Base-by-base conservation (phyloP, 2,329 filamentous ascomycete genomes). In the Colletotrichum theobromicola region DNA sequence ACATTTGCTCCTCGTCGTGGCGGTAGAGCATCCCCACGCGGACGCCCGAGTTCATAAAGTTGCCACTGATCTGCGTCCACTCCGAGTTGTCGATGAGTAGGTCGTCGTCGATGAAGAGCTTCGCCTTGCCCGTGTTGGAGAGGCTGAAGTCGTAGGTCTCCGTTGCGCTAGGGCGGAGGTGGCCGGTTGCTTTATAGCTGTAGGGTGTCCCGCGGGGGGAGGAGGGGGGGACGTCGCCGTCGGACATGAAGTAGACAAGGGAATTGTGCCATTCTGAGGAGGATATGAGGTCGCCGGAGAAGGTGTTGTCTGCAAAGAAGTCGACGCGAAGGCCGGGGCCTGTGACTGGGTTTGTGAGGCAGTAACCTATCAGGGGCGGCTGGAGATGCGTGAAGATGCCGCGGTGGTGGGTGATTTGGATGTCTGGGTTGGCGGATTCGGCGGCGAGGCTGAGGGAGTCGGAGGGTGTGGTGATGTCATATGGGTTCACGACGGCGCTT, bases 21-120 rank as follows among this genome's bases (percentile, higher is more conserved):
- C 30, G 18, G 46, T 46, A 46, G 13, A 58, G 12, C 32, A 76
- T 30, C 7, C 77, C 77, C 5, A 77, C 74, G 4, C 77, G 76
- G 9, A 78, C 63, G 21, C 77, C 78, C 1, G 77, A 77, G 67
- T 77, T 76, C 70, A 77, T 77, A 35, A 77, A 77, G 5, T 73
- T 76, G 37, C 70, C 86, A 32, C 85, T 85, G 63, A 86, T 82
- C 46, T 85, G 81, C 4, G 80, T 84, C 85, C 85, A 87, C 68
- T 86, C 80, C 81, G 84, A 85, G 74, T 85, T 87, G 72, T 87
- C 84, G 72, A 87, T 86, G 61, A 87, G 80, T 2, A 87, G 78
- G 66, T 84, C 78, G n/a, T 84, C 83, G 61, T 87, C 80, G 46
- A 87, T 76, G 28, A 42, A 77, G 12, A 77, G 62, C 66, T 60